Conservation (phyloP, 1,284 basidiomycete species). For the Pyrrhoderma lamaoense region DNA sequence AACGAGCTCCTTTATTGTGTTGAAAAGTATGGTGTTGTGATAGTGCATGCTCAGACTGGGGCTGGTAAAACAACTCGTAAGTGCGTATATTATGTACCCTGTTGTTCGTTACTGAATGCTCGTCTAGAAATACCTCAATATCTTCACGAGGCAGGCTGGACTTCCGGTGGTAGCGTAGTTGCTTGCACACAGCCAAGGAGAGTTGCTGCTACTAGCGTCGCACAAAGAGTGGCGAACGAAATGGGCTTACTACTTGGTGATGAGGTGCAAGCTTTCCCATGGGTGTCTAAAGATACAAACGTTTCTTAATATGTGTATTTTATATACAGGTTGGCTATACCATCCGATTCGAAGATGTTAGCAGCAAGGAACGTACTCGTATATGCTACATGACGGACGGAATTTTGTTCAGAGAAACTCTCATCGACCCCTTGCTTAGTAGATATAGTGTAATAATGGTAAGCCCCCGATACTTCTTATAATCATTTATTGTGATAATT, state of each 20-base stretch:
- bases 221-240: constrained; percentile 83
- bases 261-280: constrained; percentile 53
- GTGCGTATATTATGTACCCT: background rate
- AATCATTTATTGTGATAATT: constrained; percentile 8
- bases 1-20: constrained; percentile 76
- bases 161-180: constrained; percentile 68
- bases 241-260: constrained; percentile 85
- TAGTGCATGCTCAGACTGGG: constrained; percentile 93
- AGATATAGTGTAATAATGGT: constrained; percentile 96
- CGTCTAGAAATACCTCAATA: constrained; percentile 86
- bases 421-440: constrained; percentile 82
- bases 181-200: constrained; percentile 92
- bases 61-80: constrained; percentile 95
- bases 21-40: constrained; percentile 76
- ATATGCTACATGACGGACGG: constrained; percentile 98
- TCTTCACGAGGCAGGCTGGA: constrained; percentile 87
- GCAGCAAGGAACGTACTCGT: constrained; percentile 72
- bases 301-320: too few species aligned
- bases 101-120: constrained; percentile 4
- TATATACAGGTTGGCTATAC: constrained; percentile 92
- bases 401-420: constrained; percentile 92
- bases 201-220: constrained; percentile 93
- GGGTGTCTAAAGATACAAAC: too few species aligned
- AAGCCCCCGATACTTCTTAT: constrained; percentile 22
- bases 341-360: constrained; percentile 95